Base-by-base conservation (phyloP, 352 stramenopile species). In the Pythium volutum region DNA sequence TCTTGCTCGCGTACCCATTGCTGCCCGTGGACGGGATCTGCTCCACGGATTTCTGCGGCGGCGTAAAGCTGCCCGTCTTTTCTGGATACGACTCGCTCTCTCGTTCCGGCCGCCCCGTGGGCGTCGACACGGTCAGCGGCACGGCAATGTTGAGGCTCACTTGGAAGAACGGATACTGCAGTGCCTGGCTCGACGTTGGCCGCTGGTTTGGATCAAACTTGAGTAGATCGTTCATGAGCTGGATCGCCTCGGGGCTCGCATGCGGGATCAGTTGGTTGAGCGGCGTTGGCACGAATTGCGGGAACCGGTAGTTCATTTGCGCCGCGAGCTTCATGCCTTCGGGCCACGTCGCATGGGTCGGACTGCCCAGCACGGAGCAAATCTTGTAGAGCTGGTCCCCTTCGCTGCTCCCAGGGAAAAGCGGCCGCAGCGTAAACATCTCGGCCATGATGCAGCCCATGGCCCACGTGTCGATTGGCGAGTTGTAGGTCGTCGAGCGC, bases 361-460 rank as follows among this genome's bases (percentile, higher is more conserved):
- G 96, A 48, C 91, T 96, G 2, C 95, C 94, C 22, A 98, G 66
- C n/a, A 98, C 89, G 2, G 87, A 97, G 74, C 92, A 98, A 29
- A 98, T 98, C 65, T 98, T 98, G 76, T 98, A 97, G 10, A 99
- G 84, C 77, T 99, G 89, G 71, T 99, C 97, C 27, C 95, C 88
- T 80, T 99, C 97, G 52, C 77, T 96, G 49, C 76, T 96, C 11
- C 97, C 97, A 0, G 97, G 97, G 69, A 99, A 99, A n/a, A 99
- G 80, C 6, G 97, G 97, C 9, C 81, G 72, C 27, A 99, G 69
- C 31, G 86, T 97, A 66, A 98, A 98, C 63, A 99, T 76, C 70
- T 99, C 98, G 14, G 93, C 95, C 73, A 99, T 97, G 69, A 99
- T 98, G 70, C 96, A 98, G 20, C 97, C 98, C 71, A 95, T 94